Evolutionary conservation across 345 rosid genomes (phyloP).

Genomic region (Noccaea caerulescens): DNA sequence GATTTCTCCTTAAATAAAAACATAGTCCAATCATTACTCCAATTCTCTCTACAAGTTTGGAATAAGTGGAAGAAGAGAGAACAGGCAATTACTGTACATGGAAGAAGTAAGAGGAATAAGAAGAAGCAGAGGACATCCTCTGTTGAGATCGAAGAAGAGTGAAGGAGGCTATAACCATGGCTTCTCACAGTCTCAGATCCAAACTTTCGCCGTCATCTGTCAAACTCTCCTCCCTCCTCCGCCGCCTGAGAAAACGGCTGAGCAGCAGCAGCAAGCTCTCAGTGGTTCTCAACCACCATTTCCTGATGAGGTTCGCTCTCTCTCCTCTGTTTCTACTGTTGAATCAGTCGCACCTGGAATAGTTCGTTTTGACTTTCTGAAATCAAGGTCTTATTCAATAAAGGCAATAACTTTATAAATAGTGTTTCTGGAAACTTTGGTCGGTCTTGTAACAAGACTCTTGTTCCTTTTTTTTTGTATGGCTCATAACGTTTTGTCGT

Average conservation of each 20-base stretch:
- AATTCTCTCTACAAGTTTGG: neutral
- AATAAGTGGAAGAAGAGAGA: neutral
- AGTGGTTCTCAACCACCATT: slow-evolving; percentile 57
- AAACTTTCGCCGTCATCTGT: slow-evolving; percentile 61
- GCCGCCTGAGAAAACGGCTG: slow-evolving; percentile 1
- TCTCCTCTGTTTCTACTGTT: neutral
- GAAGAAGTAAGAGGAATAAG: slow-evolving; percentile 33
- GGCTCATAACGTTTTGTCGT: neutral
- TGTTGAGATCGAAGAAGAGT: slow-evolving; percentile 54
- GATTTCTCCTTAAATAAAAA: neutral
- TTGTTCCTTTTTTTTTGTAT: neutral
- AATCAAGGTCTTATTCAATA: slow-evolving; percentile 2
- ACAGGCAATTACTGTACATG: neutral
- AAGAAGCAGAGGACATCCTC: slow-evolving; percentile 53
- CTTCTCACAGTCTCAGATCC: slow-evolving; percentile 66
- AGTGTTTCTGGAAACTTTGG: neutral
- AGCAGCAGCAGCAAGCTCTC: slow-evolving; percentile 22
- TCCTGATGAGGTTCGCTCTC: slow-evolving; percentile 61
- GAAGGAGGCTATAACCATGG: slow-evolving; percentile 57
- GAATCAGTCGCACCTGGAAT: neutral
- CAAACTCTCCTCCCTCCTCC: slow-evolving; percentile 62
- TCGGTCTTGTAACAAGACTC: too few relatives aligned
- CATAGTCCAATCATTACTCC: slow-evolving; percentile 7
- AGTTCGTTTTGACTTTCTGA: neutral
- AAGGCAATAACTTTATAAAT: neutral